A percentile compares a stretch with the other conserved stretches of the same genome.
These are phyloP conservation scores for Didymosphaeria variabile DNA, from an alignment of 2,329 filamentous ascomycete species.

Conservation along the genomic window DNA sequence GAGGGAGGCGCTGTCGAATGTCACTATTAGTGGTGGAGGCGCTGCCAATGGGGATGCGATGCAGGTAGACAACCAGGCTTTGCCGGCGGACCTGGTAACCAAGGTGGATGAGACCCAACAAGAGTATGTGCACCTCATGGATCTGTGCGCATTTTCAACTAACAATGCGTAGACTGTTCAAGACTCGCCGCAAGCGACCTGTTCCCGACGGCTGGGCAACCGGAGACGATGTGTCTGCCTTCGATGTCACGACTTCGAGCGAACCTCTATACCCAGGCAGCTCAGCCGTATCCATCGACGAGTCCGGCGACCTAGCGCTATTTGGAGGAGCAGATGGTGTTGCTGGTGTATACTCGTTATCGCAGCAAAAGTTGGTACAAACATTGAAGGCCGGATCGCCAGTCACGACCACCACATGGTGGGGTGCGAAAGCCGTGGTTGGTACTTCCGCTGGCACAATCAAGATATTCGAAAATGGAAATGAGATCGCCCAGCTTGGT, in stretches of 20 bases:
- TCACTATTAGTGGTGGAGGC: slow-evolving; percentile 72
- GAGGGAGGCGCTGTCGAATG: slow-evolving; percentile 83
- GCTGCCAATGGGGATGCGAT: slow-evolving; percentile 78
- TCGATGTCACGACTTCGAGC: slow-evolving; percentile 62
- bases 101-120: slow-evolving; percentile 83
- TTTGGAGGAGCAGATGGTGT: slow-evolving; percentile 79
- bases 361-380: slow-evolving; percentile 77
- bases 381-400: slow-evolving; percentile 70
- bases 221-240: slow-evolving; percentile 72
- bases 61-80: slow-evolving; percentile 84
- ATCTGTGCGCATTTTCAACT: slow-evolving; percentile 20
- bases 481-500: slow-evolving; percentile 73
- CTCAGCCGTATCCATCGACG: slow-evolving; percentile 66
- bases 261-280: slow-evolving; percentile 69
- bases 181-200: slow-evolving; percentile 87
- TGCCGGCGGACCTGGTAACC: slow-evolving; percentile 75
- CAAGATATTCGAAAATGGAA: slow-evolving; percentile 79
- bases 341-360: slow-evolving; percentile 80
- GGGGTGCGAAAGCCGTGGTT: slow-evolving; percentile 73
- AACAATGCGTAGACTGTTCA: slow-evolving; percentile 72
- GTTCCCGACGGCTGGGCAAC: slow-evolving; percentile 87
- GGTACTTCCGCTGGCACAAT: slow-evolving; percentile 79
- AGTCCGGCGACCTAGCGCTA: slow-evolving; percentile 71
- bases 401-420: slow-evolving; percentile 73
- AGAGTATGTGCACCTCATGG: slow-evolving; percentile 64